A percentile compares a stretch with the other conserved stretches of the same genome.
phyloP scores from a whole-genome alignment of 192 early-diverging fungal genomes.

The Lunasporangiospora selenospora region DNA sequence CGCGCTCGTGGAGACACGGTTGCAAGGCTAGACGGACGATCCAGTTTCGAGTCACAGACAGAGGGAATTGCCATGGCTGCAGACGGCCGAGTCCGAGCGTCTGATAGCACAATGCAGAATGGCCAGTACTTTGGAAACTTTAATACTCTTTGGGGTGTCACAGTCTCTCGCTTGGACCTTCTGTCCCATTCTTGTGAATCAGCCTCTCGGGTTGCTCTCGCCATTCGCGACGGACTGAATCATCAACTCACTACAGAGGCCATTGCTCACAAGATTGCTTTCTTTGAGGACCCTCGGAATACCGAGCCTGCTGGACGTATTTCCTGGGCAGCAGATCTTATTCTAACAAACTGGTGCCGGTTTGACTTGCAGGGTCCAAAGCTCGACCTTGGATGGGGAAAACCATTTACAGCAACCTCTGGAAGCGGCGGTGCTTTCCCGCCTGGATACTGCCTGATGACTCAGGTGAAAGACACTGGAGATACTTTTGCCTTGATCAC shows the following conservation, averaged over 20 bases:
- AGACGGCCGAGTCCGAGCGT: conserved; percentile 38
- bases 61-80: conserved; percentile 43
- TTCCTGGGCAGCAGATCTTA: conserved; percentile 30
- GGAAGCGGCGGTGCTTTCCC: conserved; percentile 28
- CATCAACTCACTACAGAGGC: conserved; percentile 35
- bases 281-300: conserved; percentile 33
- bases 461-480: conserved; percentile 38
- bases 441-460: conserved; percentile 42
- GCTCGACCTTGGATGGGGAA: conserved; percentile 48
- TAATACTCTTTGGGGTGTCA: conserved; percentile 34
- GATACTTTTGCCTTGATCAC: conserved; percentile 35
- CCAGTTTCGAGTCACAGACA: conserved; percentile 15
- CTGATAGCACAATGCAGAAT: conserved; percentile 28
- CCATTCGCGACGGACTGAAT: conserved; percentile 22
- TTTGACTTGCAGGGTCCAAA: conserved; percentile 47
- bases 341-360: conserved; percentile 49
- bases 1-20: conserved; percentile 35
- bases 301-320: conserved; percentile 40
- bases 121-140: conserved; percentile 49
- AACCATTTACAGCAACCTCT: conserved; percentile 25
- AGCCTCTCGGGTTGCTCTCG: conserved; percentile 35
- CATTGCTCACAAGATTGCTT: conserved; percentile 43
- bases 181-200: conserved; percentile 18
- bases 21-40: conserved; percentile 35
- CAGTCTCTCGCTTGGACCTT: conserved; percentile 28